Evolutionary conservation across 192 early-diverging fungal genomes (phyloP), one percentile per base, ranked within the genome.

Genomic region (Entrophospora sp.): DNA sequence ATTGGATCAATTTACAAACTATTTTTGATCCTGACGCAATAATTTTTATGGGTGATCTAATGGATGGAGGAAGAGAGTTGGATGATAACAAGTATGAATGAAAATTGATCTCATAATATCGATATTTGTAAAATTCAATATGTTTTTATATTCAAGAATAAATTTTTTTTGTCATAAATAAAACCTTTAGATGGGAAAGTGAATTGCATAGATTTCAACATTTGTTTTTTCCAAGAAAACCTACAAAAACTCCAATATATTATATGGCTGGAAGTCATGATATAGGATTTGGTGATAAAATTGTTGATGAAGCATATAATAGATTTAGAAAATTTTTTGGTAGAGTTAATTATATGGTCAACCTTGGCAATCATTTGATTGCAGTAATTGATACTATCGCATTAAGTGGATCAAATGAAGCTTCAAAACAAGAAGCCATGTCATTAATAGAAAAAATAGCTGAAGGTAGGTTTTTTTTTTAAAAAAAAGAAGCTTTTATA

Each of bases 191-290:
- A 43, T 91, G 83, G 76, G 58, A 72, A 2, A 36, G 51, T 13
- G 87, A 94, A 3, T 83, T 85, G 52, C 30, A 73, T 12, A 57
- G 77, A 20, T 88, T 86, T 69, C 64, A 61, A 18, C 12, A 74
- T 13, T 69, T 75, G 8, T 25, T 69, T 63, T 14, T 36, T 49
- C 36, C 60, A 40, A 7, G 55, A 65, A 22, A 64, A 52, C 16
- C 53, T 24, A 22, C 63, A 63, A 34, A 18, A 27, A 49, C 58
- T 44, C 20, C 48, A 65, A 38, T 55, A 53, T 16, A 69, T 69
- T 78, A 87, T 66, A 85, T 90, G 73, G 87, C 87, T 2, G 95
- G 95, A 4, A 98, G 95, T 73, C 95, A 98, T 71, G 95, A 98
- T 71, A 85, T 95, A 45, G 95, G 95, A 0, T 89, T 90, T 37